Conservation (phyloP, 306 rosid genomes). For the Acacia melanoxylon region DNA sequence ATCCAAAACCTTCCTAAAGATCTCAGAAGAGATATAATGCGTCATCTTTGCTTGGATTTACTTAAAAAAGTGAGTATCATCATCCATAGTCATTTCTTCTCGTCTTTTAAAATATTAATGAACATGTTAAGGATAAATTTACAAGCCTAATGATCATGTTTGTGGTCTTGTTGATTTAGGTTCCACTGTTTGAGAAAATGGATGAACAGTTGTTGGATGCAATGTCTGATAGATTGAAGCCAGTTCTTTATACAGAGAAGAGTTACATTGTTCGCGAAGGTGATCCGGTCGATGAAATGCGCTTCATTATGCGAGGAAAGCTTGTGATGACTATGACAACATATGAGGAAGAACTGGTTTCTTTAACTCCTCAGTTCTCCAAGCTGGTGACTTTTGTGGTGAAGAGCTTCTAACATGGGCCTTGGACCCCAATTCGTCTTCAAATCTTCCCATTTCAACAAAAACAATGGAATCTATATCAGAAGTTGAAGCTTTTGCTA, state of each 20-base stretch:
- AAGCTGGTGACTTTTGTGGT: conserved; percentile 92
- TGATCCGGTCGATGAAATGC: conserved; percentile 97
- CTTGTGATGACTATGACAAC: conserved; percentile 93
- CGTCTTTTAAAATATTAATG: background rate
- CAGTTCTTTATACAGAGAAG: conserved; percentile 73
- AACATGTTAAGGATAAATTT: background rate
- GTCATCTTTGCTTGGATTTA: background rate
- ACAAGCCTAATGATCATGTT: background rate
- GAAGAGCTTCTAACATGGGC: conserved; percentile 99
- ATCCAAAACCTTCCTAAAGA: background rate
- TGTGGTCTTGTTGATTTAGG: conserved; percentile 39
- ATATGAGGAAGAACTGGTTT: conserved; percentile 93
- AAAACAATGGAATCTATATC: conserved; percentile 64
- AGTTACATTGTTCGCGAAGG: conserved; percentile 90
- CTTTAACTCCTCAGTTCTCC: conserved; percentile 73
- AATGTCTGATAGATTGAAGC: conserved; percentile 89
- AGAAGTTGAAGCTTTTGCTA: conserved; percentile 89
- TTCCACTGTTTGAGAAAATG: conserved; percentile 91
- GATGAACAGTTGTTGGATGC: conserved; percentile 97
- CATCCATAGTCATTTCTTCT: background rate
- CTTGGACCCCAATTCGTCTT: conserved; percentile 87
- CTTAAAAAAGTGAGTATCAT: conserved; percentile 46
- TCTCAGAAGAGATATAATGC: background rate
- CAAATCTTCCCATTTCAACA: conserved; percentile 88
- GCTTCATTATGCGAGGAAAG: conserved; percentile 92